Evolutionary conservation across 306 rosid species (phyloP).

Genomic region (Ziziphus jujuba): DNA sequence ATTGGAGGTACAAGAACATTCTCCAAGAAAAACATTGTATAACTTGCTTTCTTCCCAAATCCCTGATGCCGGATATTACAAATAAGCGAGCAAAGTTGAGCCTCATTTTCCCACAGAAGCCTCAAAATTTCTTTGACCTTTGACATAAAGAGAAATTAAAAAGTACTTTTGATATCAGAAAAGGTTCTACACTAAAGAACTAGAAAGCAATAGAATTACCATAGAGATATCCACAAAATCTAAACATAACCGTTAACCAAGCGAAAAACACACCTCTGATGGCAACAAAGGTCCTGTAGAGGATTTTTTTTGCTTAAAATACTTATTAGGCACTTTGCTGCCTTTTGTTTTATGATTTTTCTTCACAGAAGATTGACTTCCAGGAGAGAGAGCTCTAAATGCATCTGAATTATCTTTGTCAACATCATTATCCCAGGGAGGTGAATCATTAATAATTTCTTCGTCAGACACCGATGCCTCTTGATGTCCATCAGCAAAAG

Average conservation of each 20-base stretch:
- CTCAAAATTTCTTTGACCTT: constrained; percentile 62
- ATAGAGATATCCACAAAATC: not conserved
- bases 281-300: constrained; percentile 66
- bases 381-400: constrained; percentile 17
- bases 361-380: constrained; percentile 23
- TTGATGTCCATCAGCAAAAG: constrained; percentile 24
- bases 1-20: constrained; percentile 83
- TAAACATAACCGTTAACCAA: not conserved
- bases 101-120: constrained; percentile 74
- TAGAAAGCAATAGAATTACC: not conserved
- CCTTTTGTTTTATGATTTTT: constrained; percentile 25
- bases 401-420: constrained; percentile 11
- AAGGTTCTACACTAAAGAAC: not conserved
- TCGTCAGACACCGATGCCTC: constrained; percentile 32
- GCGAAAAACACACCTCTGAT: constrained; percentile 55
- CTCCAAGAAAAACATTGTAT: constrained; percentile 82
- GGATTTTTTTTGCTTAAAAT: constrained; percentile 31
- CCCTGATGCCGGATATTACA: constrained; percentile 74
- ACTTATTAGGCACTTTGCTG: constrained; percentile 27
- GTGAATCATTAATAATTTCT: constrained; percentile 35
- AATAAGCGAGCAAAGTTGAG: constrained; percentile 56
- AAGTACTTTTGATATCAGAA: not conserved
- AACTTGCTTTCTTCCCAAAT: constrained; percentile 58
- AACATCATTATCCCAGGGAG: constrained; percentile 19
- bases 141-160: constrained; percentile 8